Base-by-base conservation (phyloP, 805 yeast species). In the Kockiozyma suomiensis region DNA sequence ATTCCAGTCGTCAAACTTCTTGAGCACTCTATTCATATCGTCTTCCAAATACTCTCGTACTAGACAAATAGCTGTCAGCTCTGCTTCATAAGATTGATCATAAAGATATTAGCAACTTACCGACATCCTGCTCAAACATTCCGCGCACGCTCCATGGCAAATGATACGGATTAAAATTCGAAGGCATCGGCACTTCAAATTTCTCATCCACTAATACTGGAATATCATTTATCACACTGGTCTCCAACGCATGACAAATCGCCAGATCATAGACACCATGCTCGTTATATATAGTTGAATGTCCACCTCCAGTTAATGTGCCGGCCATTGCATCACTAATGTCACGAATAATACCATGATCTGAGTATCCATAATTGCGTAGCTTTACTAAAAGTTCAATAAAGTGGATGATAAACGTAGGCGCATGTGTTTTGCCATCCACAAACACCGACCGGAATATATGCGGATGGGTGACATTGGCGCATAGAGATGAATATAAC, bases 141-240 rank as follows among this genome's bases (percentile, higher is more conserved):
- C 97, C 97, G 46, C 97, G 76, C 75, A 91, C 82, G 68, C 96
- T 88, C 97, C 97, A 93, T 1, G 98, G 98, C 40, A 93, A 75
- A 59, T 87, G 84, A 69, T 82, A 93, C 0, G 97, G 97, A 72
- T 93, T 92, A 28, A 82, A 76, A 1, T 90, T 90, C 19, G 87
- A 74, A 13, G 69, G 66, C 50, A 48, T 56, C 6, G 88, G 84
- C 41, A 88, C 79, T 51, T 82, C 83, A 70, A 86, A 88, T 30
- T 59, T 58, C 15, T 66, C 69, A 32, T 66, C 69, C 30, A 71
- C 68, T 21, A 60, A 47, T 40, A 70, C 70, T 42, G 74, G 66
- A 1, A 62, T 47, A 13, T 48, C 53, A 77, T 42, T 76, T 73
- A 85, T 71, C 65, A 85, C 85, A 19, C 85, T 82, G 0, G 97